A percentile compares a stretch with the other conserved stretches of the same genome.
These are phyloP conservation scores for Clausena lansium DNA, from an alignment of 345 rosid species.

Conservation along the genomic window DNA sequence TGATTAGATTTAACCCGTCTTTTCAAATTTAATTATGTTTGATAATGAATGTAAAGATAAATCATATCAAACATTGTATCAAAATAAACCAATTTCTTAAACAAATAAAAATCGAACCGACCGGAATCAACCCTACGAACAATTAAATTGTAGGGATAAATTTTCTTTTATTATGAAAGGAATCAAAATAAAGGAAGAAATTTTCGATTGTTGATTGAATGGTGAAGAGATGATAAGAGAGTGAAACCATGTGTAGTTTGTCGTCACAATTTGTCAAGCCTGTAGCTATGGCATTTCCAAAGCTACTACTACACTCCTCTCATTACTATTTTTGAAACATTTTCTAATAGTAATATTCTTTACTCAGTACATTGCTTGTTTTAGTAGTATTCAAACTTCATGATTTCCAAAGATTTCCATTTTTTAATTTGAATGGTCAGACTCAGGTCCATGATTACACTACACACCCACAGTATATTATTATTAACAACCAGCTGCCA, in stretches of 20 bases:
- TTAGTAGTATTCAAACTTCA: constrained; percentile 23
- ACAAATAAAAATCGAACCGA: too few species aligned
- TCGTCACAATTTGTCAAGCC: constrained; percentile 3
- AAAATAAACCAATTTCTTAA: too few species aligned
- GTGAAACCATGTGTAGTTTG: constrained; percentile 11
- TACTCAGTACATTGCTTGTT: constrained; percentile 7
- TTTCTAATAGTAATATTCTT: neutral
- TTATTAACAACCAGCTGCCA: constrained; percentile 21
- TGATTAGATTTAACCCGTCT: neutral
- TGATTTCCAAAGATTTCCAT: constrained; percentile 27
- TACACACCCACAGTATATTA: constrained; percentile 20
- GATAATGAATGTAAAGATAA: too few species aligned
- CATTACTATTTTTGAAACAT: neutral
- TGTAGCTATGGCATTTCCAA: constrained; percentile 15
- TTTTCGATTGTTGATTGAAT: neutral
- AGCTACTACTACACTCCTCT: neutral
- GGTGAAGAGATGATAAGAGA: neutral
- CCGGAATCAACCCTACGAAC: neutral
- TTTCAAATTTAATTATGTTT: too few species aligned
- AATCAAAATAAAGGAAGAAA: too few species aligned
- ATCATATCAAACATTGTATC: too few species aligned
- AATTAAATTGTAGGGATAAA: too few species aligned
- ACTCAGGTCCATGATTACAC: constrained; percentile 24
- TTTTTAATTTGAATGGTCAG: constrained; percentile 21
- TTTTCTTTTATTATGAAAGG: too few species aligned